Percentiles rank a stretch among this genome's conserved stretches.
These are phyloP conservation scores for Tolypocladium inflatum DNA, from an alignment of 2,329 filamentous ascomycete species.

Conservation along the genomic window DNA sequence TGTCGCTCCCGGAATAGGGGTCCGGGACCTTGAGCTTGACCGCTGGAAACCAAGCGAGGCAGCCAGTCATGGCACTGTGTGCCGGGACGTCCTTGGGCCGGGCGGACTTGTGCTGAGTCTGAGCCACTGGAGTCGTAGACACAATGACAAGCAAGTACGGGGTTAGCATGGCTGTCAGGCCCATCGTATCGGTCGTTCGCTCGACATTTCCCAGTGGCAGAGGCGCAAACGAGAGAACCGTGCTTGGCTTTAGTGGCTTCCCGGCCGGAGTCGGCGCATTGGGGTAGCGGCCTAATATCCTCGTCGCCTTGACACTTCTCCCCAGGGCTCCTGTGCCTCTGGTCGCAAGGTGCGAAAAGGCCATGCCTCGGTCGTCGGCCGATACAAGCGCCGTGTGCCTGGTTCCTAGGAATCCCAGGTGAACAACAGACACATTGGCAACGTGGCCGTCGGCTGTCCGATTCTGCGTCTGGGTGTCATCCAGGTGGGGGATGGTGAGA, in stretches of 20 bases:
- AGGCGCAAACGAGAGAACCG: conserved; percentile 83
- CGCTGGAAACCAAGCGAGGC: conserved; percentile 92
- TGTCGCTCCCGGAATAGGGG: conserved; percentile 53
- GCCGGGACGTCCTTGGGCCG: conserved; percentile 84
- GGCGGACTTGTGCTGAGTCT: conserved; percentile 90
- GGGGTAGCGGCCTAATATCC: conserved; percentile 87
- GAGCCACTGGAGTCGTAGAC: conserved; percentile 89
- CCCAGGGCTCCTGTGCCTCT: conserved; percentile 81
- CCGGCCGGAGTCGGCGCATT: conserved; percentile 51
- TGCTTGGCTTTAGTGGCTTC: conserved; percentile 78
- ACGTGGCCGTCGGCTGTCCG: conserved; percentile 75
- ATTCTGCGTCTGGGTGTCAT: conserved; percentile 52
- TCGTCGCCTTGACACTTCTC: conserved; percentile 76
- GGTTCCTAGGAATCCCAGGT: conserved; percentile 91
- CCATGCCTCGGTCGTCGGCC: conserved; percentile 92
- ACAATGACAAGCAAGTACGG: conserved; percentile 94
- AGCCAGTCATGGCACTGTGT: conserved; percentile 87
- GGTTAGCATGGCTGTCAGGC: conserved; percentile 88
- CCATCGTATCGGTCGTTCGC: conserved; percentile 76
- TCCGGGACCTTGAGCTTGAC: conserved; percentile 80
- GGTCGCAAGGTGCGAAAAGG: conserved; percentile 92
- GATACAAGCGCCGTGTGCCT: conserved; percentile 91
- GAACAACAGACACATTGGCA: conserved; percentile 66
- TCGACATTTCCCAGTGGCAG: conserved; percentile 92
- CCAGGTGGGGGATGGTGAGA: conserved; percentile 71